Evolutionary conservation across 2,329 filamentous ascomycete species (phyloP), one percentile per base, ranked within the genome.

Genomic region (Apiospora sp.): DNA sequence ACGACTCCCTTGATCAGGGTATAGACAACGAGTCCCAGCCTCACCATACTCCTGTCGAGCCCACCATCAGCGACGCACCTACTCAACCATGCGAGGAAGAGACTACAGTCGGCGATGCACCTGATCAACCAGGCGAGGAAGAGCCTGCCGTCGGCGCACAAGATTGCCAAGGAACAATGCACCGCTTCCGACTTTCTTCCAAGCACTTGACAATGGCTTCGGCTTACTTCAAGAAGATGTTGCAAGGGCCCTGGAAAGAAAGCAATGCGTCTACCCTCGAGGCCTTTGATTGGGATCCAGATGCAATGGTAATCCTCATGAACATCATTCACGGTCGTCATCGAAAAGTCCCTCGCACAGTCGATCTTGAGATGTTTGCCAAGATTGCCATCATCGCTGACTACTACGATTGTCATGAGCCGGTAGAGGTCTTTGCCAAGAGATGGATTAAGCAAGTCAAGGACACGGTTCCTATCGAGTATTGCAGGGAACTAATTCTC

Each of bases 131-230:
- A 34, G 1, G 12, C 4, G 13, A 22, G 22, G 14, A 22, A 1
- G 27, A 34, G 7, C 4, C 27, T 22, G 14, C 14, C 1, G 8
- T 0, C 54, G 3, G 12, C 6, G 3, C 30, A 10, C 4, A 27
- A 6, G 2, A 16, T 16, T 2, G 30, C 0, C 49, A 27, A 4
- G 3, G 16, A 27, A 6, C 3, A 0, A 6, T 24, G 4, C 1
- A 34, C 14, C 51, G 27, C 10, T 19, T 58, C 4, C 27, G 27
- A 7, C 4, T 34, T 30, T 58, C 51, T 3, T 34, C 51, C 4
- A 58, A 58, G 13, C 51, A 58, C 27, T 8, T 58, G 51, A 14
- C 6, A 8, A 8, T 58, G 4, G 51, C 51, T 34, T 58, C 51
- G 2, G 0, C 5, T 7, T 58, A 19, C 51, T 58, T 30, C 14